These are phyloP conservation scores for Poa annua DNA, from an alignment of 176 grass and related monocot genomes.

Conservation along the genomic window DNA sequence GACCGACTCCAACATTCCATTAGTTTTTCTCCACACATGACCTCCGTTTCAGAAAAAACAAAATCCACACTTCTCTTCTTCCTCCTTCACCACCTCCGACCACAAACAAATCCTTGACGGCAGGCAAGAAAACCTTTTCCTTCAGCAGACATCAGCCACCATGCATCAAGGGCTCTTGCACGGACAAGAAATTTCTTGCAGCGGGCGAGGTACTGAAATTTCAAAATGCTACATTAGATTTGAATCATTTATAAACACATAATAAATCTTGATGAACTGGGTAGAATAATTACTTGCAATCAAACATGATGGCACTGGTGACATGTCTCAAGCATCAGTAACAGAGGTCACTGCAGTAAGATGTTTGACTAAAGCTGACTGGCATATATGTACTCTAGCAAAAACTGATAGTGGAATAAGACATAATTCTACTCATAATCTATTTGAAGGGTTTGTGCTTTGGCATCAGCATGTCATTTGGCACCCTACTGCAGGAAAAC, in stretches of 20 bases:
- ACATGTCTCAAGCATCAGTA: background rate
- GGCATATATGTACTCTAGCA: constrained; percentile 30
- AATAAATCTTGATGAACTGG: background rate
- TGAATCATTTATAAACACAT: background rate
- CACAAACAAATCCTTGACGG: background rate
- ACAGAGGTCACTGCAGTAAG: background rate
- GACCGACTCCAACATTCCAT: background rate
- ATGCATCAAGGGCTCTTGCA: constrained; percentile 17
- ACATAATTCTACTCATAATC: constrained; percentile 23
- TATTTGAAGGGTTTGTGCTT: background rate
- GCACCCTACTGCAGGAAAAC: constrained; percentile 53
- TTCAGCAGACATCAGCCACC: background rate
- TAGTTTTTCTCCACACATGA: background rate
- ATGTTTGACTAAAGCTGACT: constrained; percentile 10
- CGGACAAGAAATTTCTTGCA: background rate
- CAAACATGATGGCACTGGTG: background rate
- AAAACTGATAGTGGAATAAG: background rate
- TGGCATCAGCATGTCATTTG: background rate
- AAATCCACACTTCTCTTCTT: background rate
- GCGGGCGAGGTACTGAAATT: background rate
- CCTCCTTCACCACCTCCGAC: background rate
- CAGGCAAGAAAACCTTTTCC: background rate
- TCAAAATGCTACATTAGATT: background rate
- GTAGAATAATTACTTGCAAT: constrained; percentile 19
- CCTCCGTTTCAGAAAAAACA: background rate